A percentile compares a stretch with the other conserved stretches of the same genome.
Evolutionary conservation across 2,329 filamentous ascomycete species (phyloP).

Genomic region (Diaporthe aspalathi): DNA sequence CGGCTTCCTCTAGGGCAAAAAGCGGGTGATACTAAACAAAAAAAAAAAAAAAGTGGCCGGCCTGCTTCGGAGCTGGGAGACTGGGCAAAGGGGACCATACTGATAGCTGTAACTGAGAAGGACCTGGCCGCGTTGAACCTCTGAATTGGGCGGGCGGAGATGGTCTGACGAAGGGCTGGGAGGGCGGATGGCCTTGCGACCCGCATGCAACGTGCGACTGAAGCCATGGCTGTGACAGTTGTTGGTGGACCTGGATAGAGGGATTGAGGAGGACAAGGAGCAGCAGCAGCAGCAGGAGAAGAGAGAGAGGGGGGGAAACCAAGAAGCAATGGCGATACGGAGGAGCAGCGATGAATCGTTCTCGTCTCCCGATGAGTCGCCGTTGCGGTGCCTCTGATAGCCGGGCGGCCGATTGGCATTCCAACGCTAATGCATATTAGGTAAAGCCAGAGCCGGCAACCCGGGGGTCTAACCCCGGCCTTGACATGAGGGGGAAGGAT

Average conservation of each 20-base stretch:
- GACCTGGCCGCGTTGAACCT: slow-evolving; percentile 54
- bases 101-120: slow-evolving; percentile 59
- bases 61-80: slow-evolving; percentile 47
- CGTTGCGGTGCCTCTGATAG: slow-evolving; percentile 28
- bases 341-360: slow-evolving; percentile 35
- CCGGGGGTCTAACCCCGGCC: slow-evolving; percentile 32
- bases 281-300: background rate
- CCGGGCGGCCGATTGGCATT: slow-evolving; percentile 22
- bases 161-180: slow-evolving; percentile 52
- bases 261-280: background rate
- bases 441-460: slow-evolving; percentile 24
- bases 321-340: slow-evolving; percentile 2
- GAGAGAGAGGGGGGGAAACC: background rate
- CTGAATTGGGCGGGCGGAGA: slow-evolving; percentile 50
- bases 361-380: slow-evolving; percentile 20
- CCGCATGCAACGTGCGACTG: slow-evolving; percentile 68
- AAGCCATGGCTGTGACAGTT: slow-evolving; percentile 62
- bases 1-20: background rate
- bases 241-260: slow-evolving; percentile 7
- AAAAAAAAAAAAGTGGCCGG: slow-evolving; percentile 8
- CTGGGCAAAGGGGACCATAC: slow-evolving; percentile 45
- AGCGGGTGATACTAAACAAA: background rate
- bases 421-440: slow-evolving; percentile 32
- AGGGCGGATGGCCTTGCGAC: slow-evolving; percentile 58
- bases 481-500: background rate